Conservation (phyloP, 176 grass and related monocot species). For the Luzula sylvatica region DNA sequence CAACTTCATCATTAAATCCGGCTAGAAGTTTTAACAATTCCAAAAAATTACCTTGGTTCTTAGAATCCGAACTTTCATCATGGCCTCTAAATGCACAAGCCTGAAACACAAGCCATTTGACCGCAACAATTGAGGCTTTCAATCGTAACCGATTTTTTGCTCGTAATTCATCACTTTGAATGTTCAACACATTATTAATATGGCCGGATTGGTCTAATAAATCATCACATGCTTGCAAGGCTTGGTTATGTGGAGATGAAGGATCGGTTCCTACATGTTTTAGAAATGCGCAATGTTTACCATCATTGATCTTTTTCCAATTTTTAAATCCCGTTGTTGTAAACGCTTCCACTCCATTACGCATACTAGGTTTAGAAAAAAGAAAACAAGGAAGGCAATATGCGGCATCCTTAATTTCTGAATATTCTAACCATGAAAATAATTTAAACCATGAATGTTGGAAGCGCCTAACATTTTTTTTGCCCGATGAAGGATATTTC, state of each 20-base stretch:
- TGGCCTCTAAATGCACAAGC: constrained; percentile 15
- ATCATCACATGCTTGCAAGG: background rate
- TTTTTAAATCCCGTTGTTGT: constrained; percentile 10
- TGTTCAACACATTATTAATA: background rate
- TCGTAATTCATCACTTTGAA: background rate
- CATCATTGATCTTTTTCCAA: constrained; percentile 21
- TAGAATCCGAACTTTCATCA: background rate
- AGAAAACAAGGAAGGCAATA: constrained; percentile 7
- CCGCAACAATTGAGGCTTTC: background rate
- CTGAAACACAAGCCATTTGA: constrained; percentile 13
- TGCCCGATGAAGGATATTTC: background rate
- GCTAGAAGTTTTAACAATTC: constrained; percentile 16
- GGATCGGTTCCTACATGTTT: background rate
- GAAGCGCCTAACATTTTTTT: background rate
- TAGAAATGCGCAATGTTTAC: constrained; percentile 11
- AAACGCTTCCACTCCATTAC: constrained; percentile 1
- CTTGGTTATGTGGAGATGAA: constrained; percentile 13
- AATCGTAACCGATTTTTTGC: background rate
- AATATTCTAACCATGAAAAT: constrained; percentile 26
- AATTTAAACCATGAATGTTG: background rate
- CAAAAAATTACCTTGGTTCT: constrained; percentile 13
- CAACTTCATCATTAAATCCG: constrained; percentile 20
- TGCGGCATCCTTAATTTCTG: background rate
- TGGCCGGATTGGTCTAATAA: background rate
- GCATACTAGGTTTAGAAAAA: background rate